Evolutionary conservation across 805 yeast genomes (phyloP).

Genomic region (Blastobotrys mokoenaii): DNA sequence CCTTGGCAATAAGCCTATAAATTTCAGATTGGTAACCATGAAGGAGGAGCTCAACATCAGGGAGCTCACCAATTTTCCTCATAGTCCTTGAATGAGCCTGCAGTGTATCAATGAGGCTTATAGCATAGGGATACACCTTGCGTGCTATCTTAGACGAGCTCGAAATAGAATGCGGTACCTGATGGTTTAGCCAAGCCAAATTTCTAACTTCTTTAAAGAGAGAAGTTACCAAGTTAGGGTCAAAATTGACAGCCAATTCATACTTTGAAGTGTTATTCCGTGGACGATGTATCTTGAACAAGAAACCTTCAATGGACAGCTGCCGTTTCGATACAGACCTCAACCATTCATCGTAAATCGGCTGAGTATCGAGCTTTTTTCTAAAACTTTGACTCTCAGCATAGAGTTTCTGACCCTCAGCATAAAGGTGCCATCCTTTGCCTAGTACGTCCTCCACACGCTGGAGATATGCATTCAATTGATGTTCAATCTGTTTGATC

Average conservation of each 20-base stretch:
- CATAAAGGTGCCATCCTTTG: constrained; percentile 48
- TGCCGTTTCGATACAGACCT: constrained; percentile 19
- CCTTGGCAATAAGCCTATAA: constrained; percentile 23
- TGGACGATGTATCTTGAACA: constrained; percentile 32
- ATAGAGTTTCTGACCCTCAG: constrained; percentile 59
- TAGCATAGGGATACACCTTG: constrained; percentile 49
- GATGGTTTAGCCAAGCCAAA: constrained; percentile 41
- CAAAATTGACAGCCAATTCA: constrained; percentile 44
- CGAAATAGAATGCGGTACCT: constrained; percentile 46
- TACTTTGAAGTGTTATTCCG: constrained; percentile 20
- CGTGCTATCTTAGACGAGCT: constrained; percentile 42
- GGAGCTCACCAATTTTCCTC: constrained; percentile 28
- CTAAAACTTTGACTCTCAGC: constrained; percentile 40
- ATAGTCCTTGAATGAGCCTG: constrained; percentile 32
- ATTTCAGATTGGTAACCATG: constrained; percentile 14
- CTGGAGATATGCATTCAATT: constrained; percentile 34
- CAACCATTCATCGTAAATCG: constrained; percentile 44
- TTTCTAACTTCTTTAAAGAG: constrained; percentile 48
- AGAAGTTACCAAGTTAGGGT: constrained; percentile 31
- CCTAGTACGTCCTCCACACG: constrained; percentile 50
- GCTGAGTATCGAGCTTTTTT: constrained; percentile 38
- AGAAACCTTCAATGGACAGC: constrained; percentile 25
- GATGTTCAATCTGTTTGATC: constrained; percentile 43
- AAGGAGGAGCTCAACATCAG: constrained; percentile 31
- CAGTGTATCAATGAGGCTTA: constrained; percentile 44